These are phyloP conservation scores for Oryza nivara DNA, from an alignment of 176 grass and related monocot genomes.

Conservation along the genomic window DNA sequence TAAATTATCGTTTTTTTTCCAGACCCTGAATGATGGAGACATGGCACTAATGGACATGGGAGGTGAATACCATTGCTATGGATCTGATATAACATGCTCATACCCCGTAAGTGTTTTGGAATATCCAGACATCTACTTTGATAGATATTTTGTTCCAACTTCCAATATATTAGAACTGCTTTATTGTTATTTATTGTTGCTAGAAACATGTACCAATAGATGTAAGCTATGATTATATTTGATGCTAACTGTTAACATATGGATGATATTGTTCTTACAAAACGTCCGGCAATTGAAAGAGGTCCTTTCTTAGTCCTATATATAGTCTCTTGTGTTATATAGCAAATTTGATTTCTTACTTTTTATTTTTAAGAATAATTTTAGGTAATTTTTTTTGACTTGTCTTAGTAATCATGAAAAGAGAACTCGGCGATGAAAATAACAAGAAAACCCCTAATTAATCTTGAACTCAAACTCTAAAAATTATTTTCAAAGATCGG, in stretches of 20 bases:
- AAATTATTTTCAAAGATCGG: not conserved
- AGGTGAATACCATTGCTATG: slow-evolving; percentile 91
- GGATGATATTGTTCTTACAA: not conserved
- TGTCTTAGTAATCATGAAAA: not conserved
- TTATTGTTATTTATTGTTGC: not conserved
- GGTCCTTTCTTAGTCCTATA: slow-evolving; percentile 9
- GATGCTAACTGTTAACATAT: slow-evolving; percentile 14
- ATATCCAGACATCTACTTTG: slow-evolving; percentile 7
- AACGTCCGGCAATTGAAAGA: not conserved
- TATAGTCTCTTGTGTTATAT: not conserved
- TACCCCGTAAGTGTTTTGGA: slow-evolving; percentile 80
- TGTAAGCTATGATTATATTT: not conserved
- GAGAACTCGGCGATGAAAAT: not conserved
- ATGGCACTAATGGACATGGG: slow-evolving; percentile 97
- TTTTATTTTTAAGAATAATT: not conserved
- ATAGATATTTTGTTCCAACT: not conserved
- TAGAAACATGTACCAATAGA: slow-evolving; percentile 2
- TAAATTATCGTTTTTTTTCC: slow-evolving; percentile 37
- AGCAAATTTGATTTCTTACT: not conserved
- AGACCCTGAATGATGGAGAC: slow-evolving; percentile 90
- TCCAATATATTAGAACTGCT: not conserved
- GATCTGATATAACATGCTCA: slow-evolving; percentile 98
- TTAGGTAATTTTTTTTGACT: no score
- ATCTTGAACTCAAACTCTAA: not conserved
- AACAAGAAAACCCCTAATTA: not conserved